Base-by-base conservation (phyloP, 2,329 filamentous ascomycete species). In the Metarhizium rileyi region DNA sequence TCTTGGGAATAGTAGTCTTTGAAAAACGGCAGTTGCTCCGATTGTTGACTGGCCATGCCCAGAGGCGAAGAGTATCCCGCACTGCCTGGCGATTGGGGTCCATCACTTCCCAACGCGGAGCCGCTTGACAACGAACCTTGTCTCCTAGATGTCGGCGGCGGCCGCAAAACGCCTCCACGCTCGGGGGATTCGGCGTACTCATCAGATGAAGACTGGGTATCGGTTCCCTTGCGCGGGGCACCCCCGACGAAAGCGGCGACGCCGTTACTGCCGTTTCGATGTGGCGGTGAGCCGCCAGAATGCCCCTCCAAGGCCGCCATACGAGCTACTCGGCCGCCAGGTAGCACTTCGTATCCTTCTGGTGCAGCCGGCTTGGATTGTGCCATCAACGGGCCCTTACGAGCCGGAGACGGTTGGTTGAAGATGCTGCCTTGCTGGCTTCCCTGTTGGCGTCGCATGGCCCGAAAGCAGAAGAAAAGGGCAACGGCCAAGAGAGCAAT, bases 1-100 rank as follows among this genome's bases (percentile, higher is more conserved):
- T 97, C 93, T 59, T 91, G 85, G 2, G 91, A 97, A 64, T 98
- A 98, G 68, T 98, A 98, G 66, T 98, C 93, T 64, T 95, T 95
- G 80, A 98, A 98, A 63, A 90, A 95, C 4, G 87, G 84, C 48
- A 98, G 72, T 66, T 97, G 93, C 68, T 98, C 93, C 1, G 91
- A 97, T 64, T 96, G 90, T 52, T 91, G 89, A 59, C 90, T 95
- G 23, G 83, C 80, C 53, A 91, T 70, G 25, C 85, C 90, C 59
- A 86, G 86, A 0, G 89, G 89, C 3, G 90, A 96, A 3, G 90
- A 95, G 67, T 87, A 84, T 43, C 76, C 82, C 25, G 75, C 83
- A 63, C 79, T 90, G 51, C 74, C 77, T 6, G 90, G 90, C 9
- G 90, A 95, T 49, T 83, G 83, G 12, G 81, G 75, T 51, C 86